Percentiles rank a stretch among this genome's conserved stretches.
phyloP scores from a whole-genome alignment of 768 basidiomycete genomes.

The Tulasnella calospora region DNA sequence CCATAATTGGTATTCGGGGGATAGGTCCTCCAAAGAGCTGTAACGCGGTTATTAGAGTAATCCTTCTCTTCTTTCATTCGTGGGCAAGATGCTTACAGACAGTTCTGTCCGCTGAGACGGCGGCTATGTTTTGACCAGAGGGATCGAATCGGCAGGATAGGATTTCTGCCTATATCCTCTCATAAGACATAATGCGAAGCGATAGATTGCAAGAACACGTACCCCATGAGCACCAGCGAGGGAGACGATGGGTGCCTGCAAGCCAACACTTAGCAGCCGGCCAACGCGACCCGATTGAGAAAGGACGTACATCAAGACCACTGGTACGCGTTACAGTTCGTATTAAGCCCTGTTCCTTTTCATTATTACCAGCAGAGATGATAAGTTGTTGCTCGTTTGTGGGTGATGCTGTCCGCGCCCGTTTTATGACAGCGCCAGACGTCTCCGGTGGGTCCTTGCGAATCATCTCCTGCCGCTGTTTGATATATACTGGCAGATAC shows the following conservation, averaged over 20 bases:
- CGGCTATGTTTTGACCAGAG: conserved; percentile 88
- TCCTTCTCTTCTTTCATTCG: not conserved
- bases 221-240: conserved; percentile 83
- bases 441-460: conserved; percentile 17
- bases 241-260: conserved; percentile 74
- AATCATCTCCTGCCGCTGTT: not conserved
- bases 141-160: conserved; percentile 90
- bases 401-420: conserved; percentile 15
- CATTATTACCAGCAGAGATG: conserved; percentile 70
- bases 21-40: conserved; percentile 88
- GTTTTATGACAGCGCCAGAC: conserved; percentile 24
- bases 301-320: conserved; percentile 55
- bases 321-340: conserved; percentile 89
- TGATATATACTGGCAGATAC: not conserved
- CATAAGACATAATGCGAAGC: not conserved
- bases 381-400: conserved; percentile 53
- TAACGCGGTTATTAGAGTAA: conserved; percentile 13
- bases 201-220: conserved; percentile 35
- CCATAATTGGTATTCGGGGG: conserved; percentile 91
- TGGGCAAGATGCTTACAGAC: conserved; percentile 60
- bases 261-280: not conserved
- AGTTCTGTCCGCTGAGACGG: conserved; percentile 82
- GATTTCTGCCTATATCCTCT: conserved; percentile 63
- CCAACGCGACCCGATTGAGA: not conserved
- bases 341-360: conserved; percentile 71